Evolutionary conservation across 2,329 filamentous ascomycete genomes (phyloP), one percentile per base, ranked within the genome.

Genomic region (Gremmenia infestans): DNA sequence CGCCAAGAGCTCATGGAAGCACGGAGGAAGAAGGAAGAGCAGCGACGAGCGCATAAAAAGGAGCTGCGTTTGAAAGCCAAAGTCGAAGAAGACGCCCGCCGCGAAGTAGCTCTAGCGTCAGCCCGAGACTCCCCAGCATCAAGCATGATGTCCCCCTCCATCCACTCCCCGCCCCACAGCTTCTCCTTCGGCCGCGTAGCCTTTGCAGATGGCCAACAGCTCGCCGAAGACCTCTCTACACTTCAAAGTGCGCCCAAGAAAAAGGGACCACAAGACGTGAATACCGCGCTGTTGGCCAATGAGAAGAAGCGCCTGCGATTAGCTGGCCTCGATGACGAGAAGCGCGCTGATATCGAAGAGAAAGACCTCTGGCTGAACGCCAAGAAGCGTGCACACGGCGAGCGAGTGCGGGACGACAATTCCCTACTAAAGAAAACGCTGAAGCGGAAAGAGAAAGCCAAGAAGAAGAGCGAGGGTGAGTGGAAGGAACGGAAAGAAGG

Each of bases 341-440:
- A 96, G 75, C 87, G 88, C 54, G 86, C 86, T 59, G 89, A 96
- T 57, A 87, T 97, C 46, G 85, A 91, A 58, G 90, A 97, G 73
- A 97, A 97, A 77, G 93, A 99, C 67, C 78, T 86, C 56, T 99
- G 94, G 94, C 78, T 97, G 57, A 93, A 89, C 48, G 94, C 94
- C 2, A 88, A 93, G 73, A 90, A 91, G 73, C 85, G 88, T 23
- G 91, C 88, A 1, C 89, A 96, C 71, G 94, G 94, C 49, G 92
- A 96, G 69, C 89, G 90, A 70, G 87, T 97, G 36, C 85, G 85
- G 58, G 91, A 97, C 68, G 91, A 96, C 71, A 90, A 91, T 60
- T 84, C 82, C 47, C 75, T 96, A 55, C 80, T 99, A 28, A 97
- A 96, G 79, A 97, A 96, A 79, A 89, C 92, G 0, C 78, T 97